phyloP scores from a whole-genome alignment of 2,329 filamentous ascomycete species.

The Pseudonectria foliicola region DNA sequence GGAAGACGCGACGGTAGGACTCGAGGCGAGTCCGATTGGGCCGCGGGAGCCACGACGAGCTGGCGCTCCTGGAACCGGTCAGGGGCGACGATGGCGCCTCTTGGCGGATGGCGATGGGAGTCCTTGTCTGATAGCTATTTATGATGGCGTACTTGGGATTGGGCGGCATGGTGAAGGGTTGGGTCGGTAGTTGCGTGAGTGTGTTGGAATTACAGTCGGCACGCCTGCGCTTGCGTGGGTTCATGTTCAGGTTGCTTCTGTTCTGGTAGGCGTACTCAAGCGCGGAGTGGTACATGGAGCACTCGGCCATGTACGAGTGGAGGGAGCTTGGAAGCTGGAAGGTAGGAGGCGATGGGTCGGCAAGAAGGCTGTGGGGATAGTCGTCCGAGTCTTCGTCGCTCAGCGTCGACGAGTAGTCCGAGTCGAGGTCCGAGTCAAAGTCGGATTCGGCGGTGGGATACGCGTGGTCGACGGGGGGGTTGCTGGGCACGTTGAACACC shows the following conservation, averaged over 20 bases:
- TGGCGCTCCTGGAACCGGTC: neutral
- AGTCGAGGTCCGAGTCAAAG: too few species aligned
- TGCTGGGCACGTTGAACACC: too few species aligned
- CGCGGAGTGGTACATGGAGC: neutral
- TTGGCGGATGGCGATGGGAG: too few species aligned
- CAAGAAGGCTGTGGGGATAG: neutral
- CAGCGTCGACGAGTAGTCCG: too few species aligned
- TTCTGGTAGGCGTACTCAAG: neutral
- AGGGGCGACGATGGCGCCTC: neutral
- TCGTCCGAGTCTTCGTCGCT: neutral
- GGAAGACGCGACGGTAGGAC: conserved; percentile 12
- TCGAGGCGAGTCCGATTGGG: neutral
- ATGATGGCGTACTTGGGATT: conserved; percentile 12
- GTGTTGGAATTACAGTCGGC: too few species aligned
- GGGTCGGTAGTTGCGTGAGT: too few species aligned
- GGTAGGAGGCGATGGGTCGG: neutral
- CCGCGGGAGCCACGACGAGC: neutral
- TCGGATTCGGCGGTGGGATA: too few species aligned
- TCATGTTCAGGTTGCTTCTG: neutral
- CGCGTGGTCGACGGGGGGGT: too few species aligned
- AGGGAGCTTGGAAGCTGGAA: conserved; percentile 10
- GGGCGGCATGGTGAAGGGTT: neutral
- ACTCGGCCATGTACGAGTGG: conserved; percentile 2
- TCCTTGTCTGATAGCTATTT: conserved; percentile 3
- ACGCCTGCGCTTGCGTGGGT: conserved; percentile 2